Evolutionary conservation across 306 rosid species (phyloP).

Genomic region (Lotus japonicus): DNA sequence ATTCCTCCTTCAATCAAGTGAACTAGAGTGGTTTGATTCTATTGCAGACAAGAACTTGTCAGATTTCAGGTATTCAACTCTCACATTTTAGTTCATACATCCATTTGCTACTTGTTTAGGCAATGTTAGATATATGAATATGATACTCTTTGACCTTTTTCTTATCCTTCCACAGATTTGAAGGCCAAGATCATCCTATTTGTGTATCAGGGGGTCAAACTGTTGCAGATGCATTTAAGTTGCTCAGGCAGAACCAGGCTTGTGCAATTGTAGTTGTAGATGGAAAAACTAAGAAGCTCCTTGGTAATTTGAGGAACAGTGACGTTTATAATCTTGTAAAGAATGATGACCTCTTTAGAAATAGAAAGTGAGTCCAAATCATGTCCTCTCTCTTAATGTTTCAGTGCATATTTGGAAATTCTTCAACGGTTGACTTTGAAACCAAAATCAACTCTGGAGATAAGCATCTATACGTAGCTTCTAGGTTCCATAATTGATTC

Average conservation of each 20-base stretch:
- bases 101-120: neutral
- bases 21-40: constrained; percentile 55
- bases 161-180: constrained; percentile 36
- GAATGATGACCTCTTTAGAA: constrained; percentile 34
- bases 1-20: constrained; percentile 58
- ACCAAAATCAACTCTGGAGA: too few relatives aligned
- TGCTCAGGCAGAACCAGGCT: constrained; percentile 36
- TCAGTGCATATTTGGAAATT: too few relatives aligned
- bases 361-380: constrained; percentile 33
- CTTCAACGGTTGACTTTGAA: too few relatives aligned
- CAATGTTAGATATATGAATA: neutral
- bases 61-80: constrained; percentile 39
- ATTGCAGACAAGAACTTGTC: constrained; percentile 46
- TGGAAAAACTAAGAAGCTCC: constrained; percentile 36
- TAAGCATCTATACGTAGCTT: too few relatives aligned
- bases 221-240: constrained; percentile 44
- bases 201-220: constrained; percentile 49
- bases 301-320: constrained; percentile 48
- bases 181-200: constrained; percentile 36
- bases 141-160: constrained; percentile 3
- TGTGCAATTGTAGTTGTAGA: constrained; percentile 43
- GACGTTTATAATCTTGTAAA: constrained; percentile 41
- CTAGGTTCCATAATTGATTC: too few relatives aligned
- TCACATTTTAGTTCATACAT: neutral
- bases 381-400: neutral